A percentile compares a stretch with the other conserved stretches of the same genome.
Conservation (phyloP, 1,284 basidiomycete genomes). For the Polyporus tsugae region DNA sequence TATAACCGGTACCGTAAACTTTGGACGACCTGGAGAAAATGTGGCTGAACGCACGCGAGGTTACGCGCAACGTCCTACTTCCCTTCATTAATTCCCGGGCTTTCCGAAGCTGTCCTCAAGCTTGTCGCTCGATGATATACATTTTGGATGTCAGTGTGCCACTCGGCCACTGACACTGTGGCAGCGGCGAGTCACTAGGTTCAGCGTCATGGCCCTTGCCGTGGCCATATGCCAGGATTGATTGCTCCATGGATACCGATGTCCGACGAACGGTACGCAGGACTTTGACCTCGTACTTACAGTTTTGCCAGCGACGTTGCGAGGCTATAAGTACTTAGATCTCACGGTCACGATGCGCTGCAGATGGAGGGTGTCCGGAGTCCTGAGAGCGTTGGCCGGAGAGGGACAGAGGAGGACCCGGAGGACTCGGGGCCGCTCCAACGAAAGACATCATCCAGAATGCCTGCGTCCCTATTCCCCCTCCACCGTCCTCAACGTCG, state of each 20-base stretch:
- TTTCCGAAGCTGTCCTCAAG: no score
- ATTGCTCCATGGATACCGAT: slow-evolving; percentile 2
- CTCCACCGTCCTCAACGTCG: background rate
- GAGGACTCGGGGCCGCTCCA: background rate
- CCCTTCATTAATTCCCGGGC: no score
- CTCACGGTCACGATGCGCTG: background rate
- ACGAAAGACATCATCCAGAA: slow-evolving; percentile 1
- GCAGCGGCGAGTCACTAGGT: background rate
- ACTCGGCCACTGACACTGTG: background rate
- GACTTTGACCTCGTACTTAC: background rate
- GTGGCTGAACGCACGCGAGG: no score
- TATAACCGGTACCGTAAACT: no score
- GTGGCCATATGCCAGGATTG: background rate
- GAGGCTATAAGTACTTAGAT: no score
- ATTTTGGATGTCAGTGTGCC: background rate
- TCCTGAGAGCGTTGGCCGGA: background rate
- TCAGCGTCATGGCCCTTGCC: background rate
- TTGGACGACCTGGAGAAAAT: no score
- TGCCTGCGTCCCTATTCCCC: background rate
- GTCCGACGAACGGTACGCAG: background rate
- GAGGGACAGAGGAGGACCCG: background rate
- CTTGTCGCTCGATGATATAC: no score
- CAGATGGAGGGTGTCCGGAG: background rate
- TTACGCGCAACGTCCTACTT: no score
- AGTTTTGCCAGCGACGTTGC: background rate